Conservation (phyloP, 805 yeast species). For the Yamadazyma sp. region DNA sequence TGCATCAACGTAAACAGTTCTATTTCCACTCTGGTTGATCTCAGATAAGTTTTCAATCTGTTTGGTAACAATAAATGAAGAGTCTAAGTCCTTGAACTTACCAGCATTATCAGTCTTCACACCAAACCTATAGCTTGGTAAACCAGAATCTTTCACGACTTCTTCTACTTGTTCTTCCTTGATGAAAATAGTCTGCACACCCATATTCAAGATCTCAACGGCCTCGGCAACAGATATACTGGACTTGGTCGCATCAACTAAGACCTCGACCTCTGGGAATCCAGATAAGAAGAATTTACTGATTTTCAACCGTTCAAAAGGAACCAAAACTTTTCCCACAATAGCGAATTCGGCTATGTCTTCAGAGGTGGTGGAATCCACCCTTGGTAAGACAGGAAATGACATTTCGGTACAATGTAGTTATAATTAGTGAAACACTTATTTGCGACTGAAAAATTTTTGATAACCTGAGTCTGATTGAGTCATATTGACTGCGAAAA, state of each 20-base stretch:
- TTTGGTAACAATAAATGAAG: conserved; percentile 21
- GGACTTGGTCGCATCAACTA: conserved; percentile 28
- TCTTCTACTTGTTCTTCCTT: conserved; percentile 25
- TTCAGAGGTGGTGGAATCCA: conserved; percentile 19
- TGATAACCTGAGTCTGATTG: conserved; percentile 4
- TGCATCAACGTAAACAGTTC: conserved; percentile 24
- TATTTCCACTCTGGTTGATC: conserved; percentile 27
- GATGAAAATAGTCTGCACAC: conserved; percentile 51
- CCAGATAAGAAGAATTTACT: conserved; percentile 32
- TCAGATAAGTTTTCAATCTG: conserved; percentile 19
- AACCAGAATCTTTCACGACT: conserved; percentile 42
- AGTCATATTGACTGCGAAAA: conserved; percentile 9
- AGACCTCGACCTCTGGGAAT: conserved; percentile 32
- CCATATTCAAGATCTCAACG: conserved; percentile 58
- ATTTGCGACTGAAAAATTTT: conserved; percentile 8
- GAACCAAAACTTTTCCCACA: conserved; percentile 35
- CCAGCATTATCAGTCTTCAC: conserved; percentile 19
- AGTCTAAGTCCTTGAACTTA: conserved; percentile 9
- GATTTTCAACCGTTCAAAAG: conserved; percentile 24
- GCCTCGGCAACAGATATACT: conserved; percentile 42
- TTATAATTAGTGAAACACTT: background rate
- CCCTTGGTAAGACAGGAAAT: conserved; percentile 40
- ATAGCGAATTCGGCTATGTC: conserved; percentile 25
- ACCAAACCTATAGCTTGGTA: conserved; percentile 51
- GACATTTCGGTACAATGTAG: conserved; percentile 29